Evolutionary conservation across 495 filamentous ascomycete genomes (phyloP), one percentile per base, ranked within the genome.

Genomic region (Penicillium egyptiacum): DNA sequence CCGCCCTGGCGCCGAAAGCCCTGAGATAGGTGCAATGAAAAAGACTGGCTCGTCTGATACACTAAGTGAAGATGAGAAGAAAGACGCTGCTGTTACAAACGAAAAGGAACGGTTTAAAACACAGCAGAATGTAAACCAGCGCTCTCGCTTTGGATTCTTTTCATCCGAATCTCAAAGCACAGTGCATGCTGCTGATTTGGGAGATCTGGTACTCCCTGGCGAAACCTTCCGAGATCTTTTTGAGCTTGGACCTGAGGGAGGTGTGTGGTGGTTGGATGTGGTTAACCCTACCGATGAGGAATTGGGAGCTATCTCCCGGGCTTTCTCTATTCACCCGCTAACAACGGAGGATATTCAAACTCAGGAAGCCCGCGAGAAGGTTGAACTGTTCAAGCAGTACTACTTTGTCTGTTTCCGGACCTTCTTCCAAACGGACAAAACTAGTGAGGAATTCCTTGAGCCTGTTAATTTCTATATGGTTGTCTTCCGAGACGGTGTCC

Each of bases 371-470:
- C 91, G 93, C 22, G 93, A 98, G 75, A 98, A 98, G 76, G 96
- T 98, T 33, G 94, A 98, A 70, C 84, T 98, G 31, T 98, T 98
- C 75, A 88, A 90, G 26, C 87, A 90, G 45, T 98, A 98, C 77
- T 98, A 98, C 68, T 96, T 98, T 65, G 91, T 96, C 50, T 96
- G 89, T 69, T 98, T 98, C 81, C 86, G 93, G 28, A 95, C 91
- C 1, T 98, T 97, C 72, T 88, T 82, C 57, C 90, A 92, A 57
- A 75, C 86, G 61, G 91, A 95, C 63, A 86, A 88, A 58, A 81
- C 81, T 7, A 86, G 79, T 58, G 92, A 96, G 63, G 72, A 86
- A 56, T 89, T 85, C 54, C 83, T 94, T 67, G 89, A 96, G 52
- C 93, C 95, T 0, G 88, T 96, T 68, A 96, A 97, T 70, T 86